A percentile compares a stretch with the other conserved stretches of the same genome.
Conservation (phyloP, 805 yeast genomes). For the Wickerhamomyces rabaulensis region DNA sequence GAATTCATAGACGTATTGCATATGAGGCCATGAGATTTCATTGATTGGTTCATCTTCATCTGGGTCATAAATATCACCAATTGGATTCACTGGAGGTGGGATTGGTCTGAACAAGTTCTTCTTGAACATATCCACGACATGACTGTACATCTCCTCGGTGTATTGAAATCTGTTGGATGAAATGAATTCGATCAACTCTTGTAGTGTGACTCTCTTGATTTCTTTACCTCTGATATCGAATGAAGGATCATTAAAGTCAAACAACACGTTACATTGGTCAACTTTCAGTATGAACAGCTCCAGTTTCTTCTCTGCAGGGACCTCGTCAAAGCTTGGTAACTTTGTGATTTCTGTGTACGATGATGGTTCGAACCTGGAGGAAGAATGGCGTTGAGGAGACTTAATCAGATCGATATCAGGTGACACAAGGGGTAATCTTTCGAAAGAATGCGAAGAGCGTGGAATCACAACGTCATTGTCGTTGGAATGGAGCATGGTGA, state of each 20-base stretch:
- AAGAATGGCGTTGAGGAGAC: slow-evolving; percentile 86
- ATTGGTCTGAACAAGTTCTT: slow-evolving; percentile 89
- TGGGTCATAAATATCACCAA: slow-evolving; percentile 94
- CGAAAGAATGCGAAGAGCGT: slow-evolving; percentile 47
- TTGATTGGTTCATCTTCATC: slow-evolving; percentile 98
- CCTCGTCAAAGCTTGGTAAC: slow-evolving; percentile 85
- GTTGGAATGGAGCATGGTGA: background rate
- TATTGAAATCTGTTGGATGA: slow-evolving; percentile 76
- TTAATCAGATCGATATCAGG: slow-evolving; percentile 76
- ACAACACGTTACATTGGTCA: slow-evolving; percentile 91
- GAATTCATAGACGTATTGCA: slow-evolving; percentile 94
- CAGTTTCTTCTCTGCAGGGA: slow-evolving; percentile 73
- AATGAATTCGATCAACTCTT: slow-evolving; percentile 85
- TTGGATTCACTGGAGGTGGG: slow-evolving; percentile 97
- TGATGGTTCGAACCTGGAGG: slow-evolving; percentile 85
- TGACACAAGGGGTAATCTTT: slow-evolving; percentile 54
- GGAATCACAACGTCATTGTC: slow-evolving; percentile 25
- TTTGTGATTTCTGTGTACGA: slow-evolving; percentile 59
- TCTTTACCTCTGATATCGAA: slow-evolving; percentile 91
- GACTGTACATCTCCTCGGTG: slow-evolving; percentile 86
- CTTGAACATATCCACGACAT: slow-evolving; percentile 86
- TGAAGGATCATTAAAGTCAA: slow-evolving; percentile 92
- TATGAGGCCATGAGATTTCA: slow-evolving; percentile 98
- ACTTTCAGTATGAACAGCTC: slow-evolving; percentile 81
- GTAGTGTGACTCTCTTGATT: slow-evolving; percentile 78